These are phyloP conservation scores for Pseudocercospora crystallina DNA, from an alignment of 2,329 filamentous ascomycete genomes.

Conservation along the genomic window DNA sequence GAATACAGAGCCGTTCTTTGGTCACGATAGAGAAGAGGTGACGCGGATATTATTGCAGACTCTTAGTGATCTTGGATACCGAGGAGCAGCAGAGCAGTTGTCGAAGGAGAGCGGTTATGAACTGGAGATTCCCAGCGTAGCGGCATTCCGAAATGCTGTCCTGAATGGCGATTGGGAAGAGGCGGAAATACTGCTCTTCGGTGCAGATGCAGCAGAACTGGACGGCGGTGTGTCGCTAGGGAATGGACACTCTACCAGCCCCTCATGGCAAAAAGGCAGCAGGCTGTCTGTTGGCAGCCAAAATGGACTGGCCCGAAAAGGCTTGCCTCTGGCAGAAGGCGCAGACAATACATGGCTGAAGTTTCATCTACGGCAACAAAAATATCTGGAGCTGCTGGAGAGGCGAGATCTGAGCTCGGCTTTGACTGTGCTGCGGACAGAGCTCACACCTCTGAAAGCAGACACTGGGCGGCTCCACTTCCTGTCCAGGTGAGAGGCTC, in stretches of 20 bases:
- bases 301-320: slow-evolving; percentile 39
- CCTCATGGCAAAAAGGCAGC: slow-evolving; percentile 24
- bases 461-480: slow-evolving; percentile 76
- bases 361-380: slow-evolving; percentile 88
- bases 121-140: slow-evolving; percentile 80
- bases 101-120: slow-evolving; percentile 81
- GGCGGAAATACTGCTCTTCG: slow-evolving; percentile 79
- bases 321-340: slow-evolving; percentile 71
- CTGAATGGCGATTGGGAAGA: slow-evolving; percentile 77
- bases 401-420: slow-evolving; percentile 70
- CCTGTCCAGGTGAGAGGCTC: slow-evolving; percentile 63
- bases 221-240: slow-evolving; percentile 42
- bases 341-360: slow-evolving; percentile 78
- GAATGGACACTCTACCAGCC: slow-evolving; percentile 24
- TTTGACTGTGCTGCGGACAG: slow-evolving; percentile 77
- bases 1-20: slow-evolving; percentile 61
- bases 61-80: slow-evolving; percentile 83
- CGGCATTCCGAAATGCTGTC: slow-evolving; percentile 80
- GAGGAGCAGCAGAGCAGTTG: slow-evolving; percentile 70
- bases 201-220: slow-evolving; percentile 42
- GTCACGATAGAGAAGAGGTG: slow-evolving; percentile 89
- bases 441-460: slow-evolving; percentile 82
- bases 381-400: slow-evolving; percentile 89
- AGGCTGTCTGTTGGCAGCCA: slow-evolving; percentile 28
- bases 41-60: slow-evolving; percentile 91